Percentiles rank a stretch among this genome's conserved stretches.
These are phyloP conservation scores for Aspergillus brunneoviolaceus DNA, from an alignment of 2,329 filamentous ascomycete species.

Conservation along the genomic window DNA sequence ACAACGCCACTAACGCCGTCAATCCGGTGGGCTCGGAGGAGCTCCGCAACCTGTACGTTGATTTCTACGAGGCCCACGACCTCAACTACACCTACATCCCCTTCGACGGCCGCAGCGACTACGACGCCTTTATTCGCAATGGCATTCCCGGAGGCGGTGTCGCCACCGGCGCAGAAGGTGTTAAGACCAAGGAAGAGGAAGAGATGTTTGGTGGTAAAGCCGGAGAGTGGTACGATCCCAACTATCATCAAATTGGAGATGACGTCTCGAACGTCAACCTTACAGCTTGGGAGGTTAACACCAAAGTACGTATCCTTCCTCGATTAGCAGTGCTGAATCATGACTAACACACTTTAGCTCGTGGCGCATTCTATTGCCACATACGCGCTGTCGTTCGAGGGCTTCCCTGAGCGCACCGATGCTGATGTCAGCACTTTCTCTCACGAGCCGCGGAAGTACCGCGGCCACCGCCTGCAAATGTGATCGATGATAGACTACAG, in stretches of 20 bases:
- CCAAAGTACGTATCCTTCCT: constrained; percentile 38
- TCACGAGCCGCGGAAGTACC: constrained; percentile 17
- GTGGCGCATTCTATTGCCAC: constrained; percentile 73
- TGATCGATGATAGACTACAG: background rate
- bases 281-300: constrained; percentile 56
- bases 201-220: constrained; percentile 67
- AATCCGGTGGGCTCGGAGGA: constrained; percentile 66
- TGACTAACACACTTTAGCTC: constrained; percentile 15
- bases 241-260: constrained; percentile 57
- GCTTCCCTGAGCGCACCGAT: constrained; percentile 57
- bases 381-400: constrained; percentile 64
- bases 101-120: constrained; percentile 78
- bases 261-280: constrained; percentile 54
- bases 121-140: constrained; percentile 70
- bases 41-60: constrained; percentile 64
- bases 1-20: constrained; percentile 55
- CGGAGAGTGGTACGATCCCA: constrained; percentile 55
- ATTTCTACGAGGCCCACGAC: constrained; percentile 63
- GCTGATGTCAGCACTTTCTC: constrained; percentile 7
- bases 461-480: constrained; percentile 16
- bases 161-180: constrained; percentile 72
- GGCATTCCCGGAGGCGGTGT: constrained; percentile 74
- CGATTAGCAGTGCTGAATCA: background rate
- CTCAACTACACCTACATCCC: constrained; percentile 69
- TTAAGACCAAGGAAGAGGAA: constrained; percentile 69